Evolutionary conservation across 2,329 filamentous ascomycete genomes (phyloP), one percentile per base, ranked within the genome.

Genomic region (Macroventuria anomochaeta): DNA sequence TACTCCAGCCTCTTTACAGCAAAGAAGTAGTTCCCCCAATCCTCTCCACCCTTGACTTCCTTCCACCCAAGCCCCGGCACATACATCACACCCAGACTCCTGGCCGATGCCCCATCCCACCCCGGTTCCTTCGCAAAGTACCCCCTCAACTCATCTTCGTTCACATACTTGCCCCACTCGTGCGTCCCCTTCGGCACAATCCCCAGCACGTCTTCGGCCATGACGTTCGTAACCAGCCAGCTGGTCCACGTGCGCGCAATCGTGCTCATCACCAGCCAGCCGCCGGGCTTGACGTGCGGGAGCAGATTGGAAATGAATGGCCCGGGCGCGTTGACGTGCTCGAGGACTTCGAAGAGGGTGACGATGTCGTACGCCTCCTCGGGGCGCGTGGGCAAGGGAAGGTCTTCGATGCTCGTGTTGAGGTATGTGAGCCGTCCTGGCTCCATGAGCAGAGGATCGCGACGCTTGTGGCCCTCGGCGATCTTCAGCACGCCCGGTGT

Each of bases 91-190:
- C 95, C 95, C 81, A 90, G 87, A 58, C 88, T 83, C 67, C 79
- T 78, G 32, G 81, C 81, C 66, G 78, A 78, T 34, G 81, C 81
- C 1, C 77, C 80, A 3, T 64, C 71, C 72, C 79, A 69, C 8
- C 77, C 77, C 17, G 58, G 50, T 62, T 76, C 68, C 55, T 70
- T 71, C 31, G 61, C 68, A 59, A 80, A 80, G 77, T 79, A 82
- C 4, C 62, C 70, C 62, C 76, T 71, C 70, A 96, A 74, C 80
- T 97, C 93, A 12, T 84, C 80, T 59, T 90, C 89, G 70, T 97
- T 95, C 62, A 99, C 88, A 77, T 97, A 99, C 79, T 97, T 96
- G 58, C 82, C 82, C 95, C 95, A 99, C 74, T 97, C 92, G 77
- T 99, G 95, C 39, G 95, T 99, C 1, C 95, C 95, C 60, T 84